Conservation (phyloP, 306 rosid genomes). For the Canavalia gladiata region DNA sequence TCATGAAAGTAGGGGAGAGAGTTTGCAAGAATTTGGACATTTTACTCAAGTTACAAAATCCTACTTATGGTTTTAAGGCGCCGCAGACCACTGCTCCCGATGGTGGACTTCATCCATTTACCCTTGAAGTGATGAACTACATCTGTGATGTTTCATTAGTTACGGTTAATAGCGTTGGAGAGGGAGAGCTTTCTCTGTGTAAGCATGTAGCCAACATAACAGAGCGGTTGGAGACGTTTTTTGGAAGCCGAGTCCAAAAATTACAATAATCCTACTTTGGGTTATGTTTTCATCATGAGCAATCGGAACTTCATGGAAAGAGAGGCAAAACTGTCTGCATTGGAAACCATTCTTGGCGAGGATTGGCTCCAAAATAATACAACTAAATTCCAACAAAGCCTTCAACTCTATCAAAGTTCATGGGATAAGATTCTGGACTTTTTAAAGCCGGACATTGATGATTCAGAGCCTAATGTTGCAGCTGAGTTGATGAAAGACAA, state of each 20-base stretch:
- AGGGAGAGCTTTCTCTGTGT: constrained; percentile 44
- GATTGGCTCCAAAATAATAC: not conserved
- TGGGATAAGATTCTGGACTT: constrained; percentile 67
- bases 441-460: constrained; percentile 59
- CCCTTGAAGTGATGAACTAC: not conserved
- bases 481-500: not conserved
- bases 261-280: constrained; percentile 61
- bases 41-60: constrained; percentile 28
- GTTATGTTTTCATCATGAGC: constrained; percentile 75
- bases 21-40: not conserved
- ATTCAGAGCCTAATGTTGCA: not conserved
- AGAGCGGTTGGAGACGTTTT: constrained; percentile 66
- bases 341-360: constrained; percentile 23
- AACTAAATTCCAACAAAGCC: constrained; percentile 49
- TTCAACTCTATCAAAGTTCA: constrained; percentile 44
- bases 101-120: not conserved
- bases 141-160: not conserved
- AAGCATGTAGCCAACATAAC: constrained; percentile 62
- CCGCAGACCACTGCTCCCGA: not conserved
- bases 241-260: constrained; percentile 69
- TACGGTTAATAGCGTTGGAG: too few species aligned
- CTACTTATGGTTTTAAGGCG: constrained; percentile 51
- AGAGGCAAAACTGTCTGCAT: constrained; percentile 30
- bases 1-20: not conserved
- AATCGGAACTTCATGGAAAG: constrained; percentile 61